Conservation (phyloP, 805 yeast species). For the Lachancea nothofagi region DNA sequence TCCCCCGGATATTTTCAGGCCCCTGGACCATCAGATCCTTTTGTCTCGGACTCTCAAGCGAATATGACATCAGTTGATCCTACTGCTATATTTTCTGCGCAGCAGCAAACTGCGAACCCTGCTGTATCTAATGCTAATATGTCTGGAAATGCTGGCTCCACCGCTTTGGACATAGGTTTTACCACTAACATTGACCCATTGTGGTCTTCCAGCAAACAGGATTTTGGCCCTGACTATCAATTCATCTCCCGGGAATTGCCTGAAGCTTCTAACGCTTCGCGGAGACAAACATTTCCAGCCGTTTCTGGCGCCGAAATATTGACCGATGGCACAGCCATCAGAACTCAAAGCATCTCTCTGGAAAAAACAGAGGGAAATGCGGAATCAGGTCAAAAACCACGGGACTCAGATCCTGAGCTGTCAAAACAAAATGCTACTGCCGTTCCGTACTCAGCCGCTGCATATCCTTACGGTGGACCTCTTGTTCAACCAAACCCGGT, state of each 20-base stretch:
- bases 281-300: constrained; percentile 33
- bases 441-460: constrained; percentile 27
- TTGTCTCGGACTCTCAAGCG: not conserved
- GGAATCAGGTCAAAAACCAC: constrained; percentile 1
- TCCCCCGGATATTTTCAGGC: constrained; percentile 25
- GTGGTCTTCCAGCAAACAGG: constrained; percentile 6
- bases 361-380: constrained; percentile 17
- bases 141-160: not conserved
- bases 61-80: constrained; percentile 4
- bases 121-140: not conserved
- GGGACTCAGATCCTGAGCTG: constrained; percentile 2
- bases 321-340: constrained; percentile 9
- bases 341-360: constrained; percentile 30
- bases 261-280: constrained; percentile 14
- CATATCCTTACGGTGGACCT: constrained; percentile 32
- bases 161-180: constrained; percentile 5
- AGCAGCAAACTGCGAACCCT: not conserved
- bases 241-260: constrained; percentile 5
- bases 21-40: constrained; percentile 13
- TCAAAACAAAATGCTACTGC: constrained; percentile 5
- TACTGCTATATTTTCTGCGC: constrained; percentile 1
- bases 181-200: constrained; percentile 7
- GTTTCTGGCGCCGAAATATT: constrained; percentile 23
- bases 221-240: constrained; percentile 7
- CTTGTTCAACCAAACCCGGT: constrained; percentile 29